phyloP scores from a whole-genome alignment of 1,284 basidiomycete species.

The Gomphus bonarii region DNA sequence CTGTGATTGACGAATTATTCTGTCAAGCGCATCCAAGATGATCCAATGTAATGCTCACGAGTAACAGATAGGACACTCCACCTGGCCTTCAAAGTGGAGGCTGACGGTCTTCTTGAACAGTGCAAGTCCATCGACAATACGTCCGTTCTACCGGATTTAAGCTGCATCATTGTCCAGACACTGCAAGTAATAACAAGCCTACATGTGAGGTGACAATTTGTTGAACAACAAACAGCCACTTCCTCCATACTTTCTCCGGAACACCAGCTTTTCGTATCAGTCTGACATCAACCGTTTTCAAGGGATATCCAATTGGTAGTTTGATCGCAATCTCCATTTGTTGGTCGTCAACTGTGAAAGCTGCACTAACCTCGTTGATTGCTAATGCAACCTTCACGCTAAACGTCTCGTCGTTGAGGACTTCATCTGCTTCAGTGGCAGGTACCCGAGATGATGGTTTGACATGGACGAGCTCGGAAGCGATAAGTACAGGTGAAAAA shows the following conservation, averaged over 20 bases:
- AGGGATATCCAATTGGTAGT: slow-evolving; percentile 86
- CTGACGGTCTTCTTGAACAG: slow-evolving; percentile 93
- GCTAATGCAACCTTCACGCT: slow-evolving; percentile 63
- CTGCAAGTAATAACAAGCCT: slow-evolving; percentile 18
- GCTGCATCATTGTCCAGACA: neutral
- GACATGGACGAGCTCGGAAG: slow-evolving; percentile 71
- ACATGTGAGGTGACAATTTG: slow-evolving; percentile 87
- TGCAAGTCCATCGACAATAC: slow-evolving; percentile 84
- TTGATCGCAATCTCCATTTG: slow-evolving; percentile 84
- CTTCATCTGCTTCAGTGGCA: slow-evolving; percentile 40
- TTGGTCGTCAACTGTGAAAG: slow-evolving; percentile 90
- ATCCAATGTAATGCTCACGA: slow-evolving; percentile 47
- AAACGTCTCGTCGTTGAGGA: slow-evolving; percentile 72
- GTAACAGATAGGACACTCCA: slow-evolving; percentile 91
- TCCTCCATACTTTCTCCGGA: slow-evolving; percentile 84
- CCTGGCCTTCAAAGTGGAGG: slow-evolving; percentile 87
- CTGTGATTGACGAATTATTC: slow-evolving; percentile 29
- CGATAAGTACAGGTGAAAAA: slow-evolving; percentile 88
- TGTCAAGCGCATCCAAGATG: neutral
- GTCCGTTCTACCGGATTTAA: slow-evolving; percentile 60
- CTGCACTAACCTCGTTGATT: slow-evolving; percentile 69
- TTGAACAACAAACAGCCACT: slow-evolving; percentile 90
- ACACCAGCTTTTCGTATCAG: slow-evolving; percentile 85
- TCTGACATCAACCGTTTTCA: slow-evolving; percentile 81
- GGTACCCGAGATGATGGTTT: slow-evolving; percentile 24